Conservation (phyloP, 176 grass and related monocot species). For the Oropetium thomaeum region DNA sequence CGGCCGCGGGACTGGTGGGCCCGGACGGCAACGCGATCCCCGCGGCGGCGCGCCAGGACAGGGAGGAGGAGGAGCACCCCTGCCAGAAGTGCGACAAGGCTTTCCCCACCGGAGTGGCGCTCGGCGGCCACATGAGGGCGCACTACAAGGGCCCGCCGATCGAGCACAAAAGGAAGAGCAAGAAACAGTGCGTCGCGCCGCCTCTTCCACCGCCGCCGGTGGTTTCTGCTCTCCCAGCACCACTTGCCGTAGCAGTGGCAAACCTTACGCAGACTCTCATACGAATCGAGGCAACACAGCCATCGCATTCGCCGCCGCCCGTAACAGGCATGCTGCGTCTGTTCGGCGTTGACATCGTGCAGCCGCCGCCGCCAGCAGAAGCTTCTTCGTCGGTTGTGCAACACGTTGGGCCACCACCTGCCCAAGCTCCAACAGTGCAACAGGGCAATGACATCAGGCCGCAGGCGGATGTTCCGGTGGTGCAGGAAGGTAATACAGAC, state of each 20-base stretch:
- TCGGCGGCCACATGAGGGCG: conserved; percentile 50
- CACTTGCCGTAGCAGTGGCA: no score
- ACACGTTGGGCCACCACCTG: no score
- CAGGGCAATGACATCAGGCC: background rate
- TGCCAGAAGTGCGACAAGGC: conserved; percentile 14
- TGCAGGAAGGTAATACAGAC: no score
- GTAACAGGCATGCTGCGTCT: background rate
- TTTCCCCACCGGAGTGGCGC: conserved; percentile 15
- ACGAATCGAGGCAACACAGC: background rate
- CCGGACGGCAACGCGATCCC: background rate
- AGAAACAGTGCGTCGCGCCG: background rate
- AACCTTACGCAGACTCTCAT: background rate
- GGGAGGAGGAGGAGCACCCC: background rate
- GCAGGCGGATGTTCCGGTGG: no score
- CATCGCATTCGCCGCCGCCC: background rate
- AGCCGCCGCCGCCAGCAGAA: no score
- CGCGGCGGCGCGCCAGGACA: background rate
- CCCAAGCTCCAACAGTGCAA: background rate
- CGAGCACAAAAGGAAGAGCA: background rate
- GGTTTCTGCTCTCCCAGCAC: background rate
- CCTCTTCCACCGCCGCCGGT: background rate
- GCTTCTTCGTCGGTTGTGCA: background rate
- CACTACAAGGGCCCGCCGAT: conserved; percentile 18
- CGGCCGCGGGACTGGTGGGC: background rate
- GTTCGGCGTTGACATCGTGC: conserved; percentile 27